These are phyloP conservation scores for Exobasidium rhododendri DNA, from an alignment of 1,284 basidiomycete genomes.

Conservation along the genomic window DNA sequence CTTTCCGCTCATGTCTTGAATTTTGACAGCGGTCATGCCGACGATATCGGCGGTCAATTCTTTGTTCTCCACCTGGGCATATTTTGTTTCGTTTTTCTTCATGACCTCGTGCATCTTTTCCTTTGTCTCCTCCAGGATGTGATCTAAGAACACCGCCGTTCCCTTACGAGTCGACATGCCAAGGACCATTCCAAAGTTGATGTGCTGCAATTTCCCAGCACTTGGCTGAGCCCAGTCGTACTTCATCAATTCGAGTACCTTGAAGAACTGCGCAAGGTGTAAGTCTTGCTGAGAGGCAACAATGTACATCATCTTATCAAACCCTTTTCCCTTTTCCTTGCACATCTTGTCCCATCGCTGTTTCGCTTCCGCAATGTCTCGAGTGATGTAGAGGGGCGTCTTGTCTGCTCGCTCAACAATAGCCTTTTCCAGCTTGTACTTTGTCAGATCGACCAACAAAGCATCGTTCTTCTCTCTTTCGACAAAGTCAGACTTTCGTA, in stretches of 20 bases:
- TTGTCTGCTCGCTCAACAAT: constrained; percentile 94
- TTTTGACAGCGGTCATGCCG: constrained; percentile 94
- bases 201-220: constrained; percentile 67
- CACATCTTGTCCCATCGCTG: constrained; percentile 88
- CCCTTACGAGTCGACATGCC: constrained; percentile 98
- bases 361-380: constrained; percentile 89
- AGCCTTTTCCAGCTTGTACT: constrained; percentile 69
- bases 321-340: constrained; percentile 54
- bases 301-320: constrained; percentile 98
- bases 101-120: constrained; percentile 95
- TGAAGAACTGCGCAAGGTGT: constrained; percentile 90
- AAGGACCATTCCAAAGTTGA: constrained; percentile 87
- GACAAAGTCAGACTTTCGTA: constrained; percentile 30
- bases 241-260: constrained; percentile 85
- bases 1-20: constrained; percentile 95
- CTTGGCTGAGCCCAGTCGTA: constrained; percentile 70
- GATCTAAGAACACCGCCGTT: constrained; percentile 89
- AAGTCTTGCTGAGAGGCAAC: constrained; percentile 91
- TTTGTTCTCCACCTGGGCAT: constrained; percentile 82
- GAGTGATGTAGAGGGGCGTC: constrained; percentile 96
- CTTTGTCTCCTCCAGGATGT: constrained; percentile 88
- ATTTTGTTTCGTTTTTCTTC: constrained; percentile 91
- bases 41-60: constrained; percentile 77
- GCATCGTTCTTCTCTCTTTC: constrained; percentile 49
- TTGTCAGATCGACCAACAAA: constrained; percentile 43